Evolutionary conservation across 2,329 filamentous ascomycete genomes (phyloP), one percentile per base, ranked within the genome.

Genomic region (Mariannaea sp.): DNA sequence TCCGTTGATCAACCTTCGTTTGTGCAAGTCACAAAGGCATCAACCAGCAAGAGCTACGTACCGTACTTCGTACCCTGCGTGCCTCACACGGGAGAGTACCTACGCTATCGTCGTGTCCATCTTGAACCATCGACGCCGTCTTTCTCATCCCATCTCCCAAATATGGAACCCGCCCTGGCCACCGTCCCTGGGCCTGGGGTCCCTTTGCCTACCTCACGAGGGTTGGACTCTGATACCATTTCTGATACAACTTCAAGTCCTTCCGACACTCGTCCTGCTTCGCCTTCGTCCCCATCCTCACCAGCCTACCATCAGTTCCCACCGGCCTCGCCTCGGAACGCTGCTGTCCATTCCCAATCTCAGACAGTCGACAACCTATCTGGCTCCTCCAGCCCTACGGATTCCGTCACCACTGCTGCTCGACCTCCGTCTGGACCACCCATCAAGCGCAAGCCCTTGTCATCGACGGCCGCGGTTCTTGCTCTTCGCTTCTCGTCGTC

Each of bases 401-500:
- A 52, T 45, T 51, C 65, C 58, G 48, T 58, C 53, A 53, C 60
- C 48, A 17, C 52, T 48, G 16, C 45, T 17, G 49, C 58, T 32
- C 29, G 9, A 32, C 5, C 7, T 42, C 56, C 61, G 54, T 51
- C 61, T 51, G 57, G 52, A 22, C 65, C 62, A 35, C 68, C 73
- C 57, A 80, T 86, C 71, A 80, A 79, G 67, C 78, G 84, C 57
- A 86, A 87, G 72, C 84, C 84, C 49, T 68, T 87, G 56, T 84
- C 83, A 36, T 73, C 75, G 7, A 78, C 79, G 26, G 80, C 57
- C 30, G 65, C 59, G 42, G 51, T 52, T 40, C 48, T 61, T 29
- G 61, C 58, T 35, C 53, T 61, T 51, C 65, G 62, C 53, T 65
- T 58, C 52, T 68, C 62, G 29, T 65, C 62, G 29, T 64, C 66